These are phyloP conservation scores for Cucurbita ficifolia DNA, from an alignment of 306 rosid genomes.

Conservation along the genomic window DNA sequence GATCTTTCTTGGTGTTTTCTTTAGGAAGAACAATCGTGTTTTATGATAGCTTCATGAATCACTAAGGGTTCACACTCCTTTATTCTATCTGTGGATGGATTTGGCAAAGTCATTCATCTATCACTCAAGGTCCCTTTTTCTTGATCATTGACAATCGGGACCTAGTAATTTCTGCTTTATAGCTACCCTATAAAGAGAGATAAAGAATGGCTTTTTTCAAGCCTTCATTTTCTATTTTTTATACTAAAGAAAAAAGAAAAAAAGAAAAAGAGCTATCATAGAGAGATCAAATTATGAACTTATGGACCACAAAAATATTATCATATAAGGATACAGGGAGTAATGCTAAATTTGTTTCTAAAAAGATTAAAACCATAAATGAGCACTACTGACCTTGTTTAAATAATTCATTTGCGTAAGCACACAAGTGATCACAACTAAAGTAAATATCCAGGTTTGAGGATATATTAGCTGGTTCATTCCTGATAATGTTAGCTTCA, in stretches of 20 bases:
- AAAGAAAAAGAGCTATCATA: background rate
- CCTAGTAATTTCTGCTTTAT: background rate
- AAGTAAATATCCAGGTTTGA: slow-evolving; percentile 80
- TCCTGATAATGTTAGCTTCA: slow-evolving; percentile 86
- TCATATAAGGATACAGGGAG: background rate
- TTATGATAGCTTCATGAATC: background rate
- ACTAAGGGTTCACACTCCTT: background rate
- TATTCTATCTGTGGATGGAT: background rate
- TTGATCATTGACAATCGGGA: background rate
- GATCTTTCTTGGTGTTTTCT: background rate
- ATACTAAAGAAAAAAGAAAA: too few species aligned
- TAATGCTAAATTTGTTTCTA: background rate
- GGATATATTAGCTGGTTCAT: slow-evolving; percentile 89
- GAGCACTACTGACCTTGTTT: slow-evolving; percentile 48
- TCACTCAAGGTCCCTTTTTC: background rate
- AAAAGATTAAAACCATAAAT: background rate
- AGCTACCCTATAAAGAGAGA: too few species aligned
- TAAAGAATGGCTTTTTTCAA: too few species aligned
- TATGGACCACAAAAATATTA: background rate
- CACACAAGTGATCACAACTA: slow-evolving; percentile 71
- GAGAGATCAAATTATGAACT: background rate
- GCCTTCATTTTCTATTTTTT: too few species aligned
- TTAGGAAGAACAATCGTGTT: background rate
- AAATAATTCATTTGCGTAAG: slow-evolving; percentile 99
- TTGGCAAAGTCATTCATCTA: background rate